These are phyloP conservation scores for Simmondsia chinensis DNA, from an alignment of 148 eudicot genomes.

Conservation along the genomic window DNA sequence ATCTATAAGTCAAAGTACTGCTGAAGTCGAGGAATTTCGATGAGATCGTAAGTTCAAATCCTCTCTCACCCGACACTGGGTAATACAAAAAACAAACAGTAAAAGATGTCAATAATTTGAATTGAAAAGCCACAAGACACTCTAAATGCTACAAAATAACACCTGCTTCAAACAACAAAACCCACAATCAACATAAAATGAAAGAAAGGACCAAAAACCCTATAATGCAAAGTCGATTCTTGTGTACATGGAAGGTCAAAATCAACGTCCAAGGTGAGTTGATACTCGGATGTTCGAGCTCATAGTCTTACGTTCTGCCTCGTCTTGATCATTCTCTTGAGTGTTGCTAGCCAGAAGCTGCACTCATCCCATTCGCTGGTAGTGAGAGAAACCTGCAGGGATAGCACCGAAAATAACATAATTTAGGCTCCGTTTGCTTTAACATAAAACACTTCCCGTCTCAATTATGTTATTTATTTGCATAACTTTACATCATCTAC, in stretches of 20 bases:
- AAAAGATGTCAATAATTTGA: no score
- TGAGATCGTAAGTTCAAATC: no score
- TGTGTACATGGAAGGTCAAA: conserved; percentile 15
- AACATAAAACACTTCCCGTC: neutral
- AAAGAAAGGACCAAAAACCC: conserved; percentile 5
- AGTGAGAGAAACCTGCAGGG: conserved; percentile 50
- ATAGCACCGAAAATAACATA: neutral
- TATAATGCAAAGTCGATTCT: neutral
- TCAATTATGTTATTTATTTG: no score
- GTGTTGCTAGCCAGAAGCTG: conserved; percentile 59
- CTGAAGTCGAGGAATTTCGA: no score
- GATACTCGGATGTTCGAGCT: conserved; percentile 1
- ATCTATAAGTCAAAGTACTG: no score
- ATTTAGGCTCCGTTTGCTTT: neutral
- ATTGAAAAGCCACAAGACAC: no score
- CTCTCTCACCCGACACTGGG: no score
- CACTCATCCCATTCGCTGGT: conserved; percentile 87
- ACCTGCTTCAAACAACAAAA: conserved; percentile 8
- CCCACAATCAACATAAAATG: no score
- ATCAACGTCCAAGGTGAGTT: conserved; percentile 3
- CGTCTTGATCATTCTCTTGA: conserved; percentile 68
- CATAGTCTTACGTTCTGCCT: conserved; percentile 49
- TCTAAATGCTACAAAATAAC: no score
- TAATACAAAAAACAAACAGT: no score
- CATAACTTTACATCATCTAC: no score